Evolutionary conservation across 1,139 yeast genomes (phyloP).

Genomic region (Kodamaea arcana): DNA sequence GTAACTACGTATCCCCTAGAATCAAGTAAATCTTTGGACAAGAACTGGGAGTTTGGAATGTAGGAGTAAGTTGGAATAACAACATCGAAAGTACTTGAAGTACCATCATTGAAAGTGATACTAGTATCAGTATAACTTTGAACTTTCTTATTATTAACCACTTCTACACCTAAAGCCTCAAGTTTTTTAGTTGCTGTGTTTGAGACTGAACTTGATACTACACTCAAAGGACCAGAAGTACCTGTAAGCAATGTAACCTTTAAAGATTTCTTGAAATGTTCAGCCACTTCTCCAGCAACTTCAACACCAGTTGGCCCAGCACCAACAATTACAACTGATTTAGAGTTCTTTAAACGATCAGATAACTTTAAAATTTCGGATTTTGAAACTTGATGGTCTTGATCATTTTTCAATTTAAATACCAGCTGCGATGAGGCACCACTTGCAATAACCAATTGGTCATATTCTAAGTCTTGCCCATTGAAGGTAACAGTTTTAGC

Average conservation of each 20-base stretch:
- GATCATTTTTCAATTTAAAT: slow-evolving; percentile 22
- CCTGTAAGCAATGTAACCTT: slow-evolving; percentile 28
- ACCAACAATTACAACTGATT: slow-evolving; percentile 31
- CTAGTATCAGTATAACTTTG: slow-evolving; percentile 6
- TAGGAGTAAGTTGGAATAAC: slow-evolving; percentile 21
- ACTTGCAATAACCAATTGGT: slow-evolving; percentile 30
- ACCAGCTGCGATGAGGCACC: slow-evolving; percentile 26
- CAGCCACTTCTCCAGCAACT: slow-evolving; percentile 32
- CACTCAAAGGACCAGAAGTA: slow-evolving; percentile 19
- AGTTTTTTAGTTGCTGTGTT: slow-evolving; percentile 19
- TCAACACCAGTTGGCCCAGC: slow-evolving; percentile 44
- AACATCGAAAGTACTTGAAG: slow-evolving; percentile 21
- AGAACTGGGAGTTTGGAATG: slow-evolving; percentile 25
- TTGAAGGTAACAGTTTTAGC: slow-evolving; percentile 10
- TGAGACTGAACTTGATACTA: slow-evolving; percentile 13
- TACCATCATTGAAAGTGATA: slow-evolving; percentile 13
- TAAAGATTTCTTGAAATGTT: slow-evolving; percentile 12
- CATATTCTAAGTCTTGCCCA: slow-evolving; percentile 17
- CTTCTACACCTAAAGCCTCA: slow-evolving; percentile 19
- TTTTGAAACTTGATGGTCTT: slow-evolving; percentile 11
- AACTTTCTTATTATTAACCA: slow-evolving; percentile 20
- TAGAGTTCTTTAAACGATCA: slow-evolving; percentile 16
- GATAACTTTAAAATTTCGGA: slow-evolving; percentile 14
- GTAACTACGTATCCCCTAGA: slow-evolving; percentile 17
- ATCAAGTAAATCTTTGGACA: slow-evolving; percentile 8